Base-by-base conservation (phyloP, 1,139 yeast genomes). In the Candida buenavistaensis region DNA sequence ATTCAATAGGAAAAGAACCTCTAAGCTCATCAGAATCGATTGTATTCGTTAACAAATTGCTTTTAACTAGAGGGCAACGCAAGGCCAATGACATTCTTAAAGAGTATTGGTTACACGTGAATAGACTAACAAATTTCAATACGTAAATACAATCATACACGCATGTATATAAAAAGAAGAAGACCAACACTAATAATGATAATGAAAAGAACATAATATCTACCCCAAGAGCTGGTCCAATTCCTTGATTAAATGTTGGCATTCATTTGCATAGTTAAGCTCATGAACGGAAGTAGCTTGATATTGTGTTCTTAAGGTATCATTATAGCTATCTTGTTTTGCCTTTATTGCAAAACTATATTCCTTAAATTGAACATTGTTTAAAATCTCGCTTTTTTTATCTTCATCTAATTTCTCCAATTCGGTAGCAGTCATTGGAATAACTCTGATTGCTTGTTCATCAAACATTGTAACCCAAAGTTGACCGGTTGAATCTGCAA, bases 381-480 rank as follows among this genome's bases (percentile, higher is more conserved):
- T 71, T 36, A 83, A 56, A 14, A 71, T 62, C 16, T 72, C 69
- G 23, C 70, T 64, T 46, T 82, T 75, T 33, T 67, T 65, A 3
- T 55, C 56, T 9, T 51, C 54, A 51, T 75, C 75, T 45, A 79
- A 52, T 30, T 67, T 66, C 36, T 73, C 60, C 43, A 90, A 62
- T 32, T 84, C 88, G 30, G 76, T 71, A 1, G 97, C 98, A 22
- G 78, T 62, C 29, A 70, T 62, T 3, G 89, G 92, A 36, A 92
- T 62, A 31, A 94, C 61, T 45, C 69, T 68, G 31, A 68, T 71
- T 1, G 95, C 97, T 46, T 83, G 85, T 23, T 83, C 92, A 56
- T 92, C 96, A 54, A 94, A 94, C 38, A 86, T 68, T 0, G 95
- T 83, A 23, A 86, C 65, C 96, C 97, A 89, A 43, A 89, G 63